Evolutionary conservation across 2,329 filamentous ascomycete genomes (phyloP), one percentile per base, ranked within the genome.

Genomic region (Paracoccidioides lutzii): DNA sequence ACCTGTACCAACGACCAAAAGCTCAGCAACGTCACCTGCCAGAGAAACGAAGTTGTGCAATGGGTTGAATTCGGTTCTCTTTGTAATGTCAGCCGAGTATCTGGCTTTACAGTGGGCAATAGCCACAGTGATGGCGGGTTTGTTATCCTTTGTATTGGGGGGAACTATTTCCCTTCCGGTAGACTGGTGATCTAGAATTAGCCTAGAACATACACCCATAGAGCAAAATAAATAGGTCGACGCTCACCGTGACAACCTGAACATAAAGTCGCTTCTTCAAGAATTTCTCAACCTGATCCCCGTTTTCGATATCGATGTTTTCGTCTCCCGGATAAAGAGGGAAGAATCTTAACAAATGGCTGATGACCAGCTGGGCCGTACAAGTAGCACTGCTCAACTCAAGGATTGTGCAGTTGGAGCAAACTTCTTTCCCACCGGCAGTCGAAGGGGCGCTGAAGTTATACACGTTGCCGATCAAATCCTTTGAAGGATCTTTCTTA

Each of bases 281-380:
- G 50, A 52, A 52, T 33, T 52, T 42, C 2, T 52, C 50, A 9
- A 52, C 38, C 12, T 52, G 38, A 22, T 52, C 38, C 3, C 22
- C 37, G 14, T 52, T 42, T 8, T 41, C 37, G 38, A 52, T 43
- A 9, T 52, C 30, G 28, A 52, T 52, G 38, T 52, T 52, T 42
- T 52, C 50, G 33, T 52, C 38, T n/a, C 50, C 50, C 7, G 37
- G 37, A 22, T 52, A 52, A 6, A 52, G 28, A 40, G 38, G 50
- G 50, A 52, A 52, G 50, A 15, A 52, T 52, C 42, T 52, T 38
- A 52, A 52, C 37, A 52, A 7, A 30, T 52, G 50, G 28, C 50
- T 52, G 38, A 52, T 30, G 15, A 38, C 50, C 50, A 52, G 22
- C 28, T 52, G 50, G 10, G 50, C 50, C 6, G 22, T 41, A n/a